Base-by-base conservation (phyloP, 1,139 yeast genomes). In the Blastobotrys arbuscula region DNA sequence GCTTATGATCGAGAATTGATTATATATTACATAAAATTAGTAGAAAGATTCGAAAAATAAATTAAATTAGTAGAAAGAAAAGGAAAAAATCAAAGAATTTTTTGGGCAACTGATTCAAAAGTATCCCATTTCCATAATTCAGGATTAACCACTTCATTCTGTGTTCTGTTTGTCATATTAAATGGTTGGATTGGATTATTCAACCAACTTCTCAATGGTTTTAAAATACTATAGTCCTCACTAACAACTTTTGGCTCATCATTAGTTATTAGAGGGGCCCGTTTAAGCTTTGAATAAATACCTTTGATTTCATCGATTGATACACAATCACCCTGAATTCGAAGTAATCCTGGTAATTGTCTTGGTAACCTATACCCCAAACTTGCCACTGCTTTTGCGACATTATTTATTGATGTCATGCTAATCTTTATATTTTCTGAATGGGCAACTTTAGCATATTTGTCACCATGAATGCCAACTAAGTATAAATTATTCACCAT, bases 381-480 rank as follows among this genome's bases (percentile, higher is more conserved):
- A 2, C 77, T 66, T 6, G 77, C 80, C 38, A 78, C 62, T 2
- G 68, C 57, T 33, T 69, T 68, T 15, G 81, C 85, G 47, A 81
- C 61, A 62, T 82, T 85, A 9, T 54, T 55, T 19, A 71, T 55
- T 36, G 62, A 69, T 2, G 78, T 64, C 48, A 71, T 59, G 28
- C 69, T 61, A 44, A 77, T 33, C 26, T 15, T 16, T 12, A 4
- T 3, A 39, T 39, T 31, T 24, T 30, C 7, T 7, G 23, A 21
- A 19, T n/a, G 9, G 9, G 23, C 24, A n/a, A 19, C 7, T 18
- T n/a, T 5, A n/a, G 31, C 13, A 33, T 28, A 40, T 5, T 15
- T 31, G 20, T 28, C n/a, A 23, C 31, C 31, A 19, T 23, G 19
- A 37, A 33, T 41, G n/a, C 28, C 24, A 12, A 41, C 28, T 4